Evolutionary conservation across 176 grass and related monocot genomes (phyloP).

Genomic region (Oryza rufipogon): DNA sequence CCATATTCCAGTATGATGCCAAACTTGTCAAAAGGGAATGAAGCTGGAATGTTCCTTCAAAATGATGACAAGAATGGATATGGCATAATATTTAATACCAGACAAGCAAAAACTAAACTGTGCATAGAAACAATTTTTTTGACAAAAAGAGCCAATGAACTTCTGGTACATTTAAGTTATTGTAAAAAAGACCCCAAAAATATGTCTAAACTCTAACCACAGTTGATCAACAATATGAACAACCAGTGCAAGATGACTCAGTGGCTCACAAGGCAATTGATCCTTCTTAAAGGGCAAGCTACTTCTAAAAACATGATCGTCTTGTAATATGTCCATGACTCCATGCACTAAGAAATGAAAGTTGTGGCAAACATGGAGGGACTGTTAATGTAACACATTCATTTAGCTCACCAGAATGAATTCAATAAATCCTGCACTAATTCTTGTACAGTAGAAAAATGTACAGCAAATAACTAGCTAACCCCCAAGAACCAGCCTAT

Average conservation of each 20-base stretch:
- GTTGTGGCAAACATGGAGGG: neutral
- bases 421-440: conserved; percentile 3
- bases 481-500: conserved; percentile 4
- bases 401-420: conserved; percentile 30
- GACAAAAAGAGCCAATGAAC: conserved; percentile 1
- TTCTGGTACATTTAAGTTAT: conserved; percentile 4
- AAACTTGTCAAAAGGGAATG: conserved; percentile 70
- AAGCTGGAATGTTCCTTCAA: conserved; percentile 61
- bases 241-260: conserved; percentile 6
- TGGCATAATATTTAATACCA: conserved; percentile 25
- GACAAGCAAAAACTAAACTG: conserved; percentile 26
- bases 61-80: conserved; percentile 42
- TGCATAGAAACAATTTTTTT: neutral
- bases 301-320: conserved; percentile 2
- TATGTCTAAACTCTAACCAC: conserved; percentile 11
- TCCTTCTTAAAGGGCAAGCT: conserved; percentile 20
- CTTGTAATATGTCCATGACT: neutral
- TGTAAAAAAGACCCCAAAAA: neutral
- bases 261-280: conserved; percentile 11
- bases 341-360: conserved; percentile 21
- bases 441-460: conserved; percentile 12
- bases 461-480: conserved; percentile 17
- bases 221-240: neutral
- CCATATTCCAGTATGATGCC: conserved; percentile 74
- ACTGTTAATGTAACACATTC: neutral